phyloP scores from a whole-genome alignment of 2,329 filamentous ascomycete species.

The Elsinoe fawcettii region DNA sequence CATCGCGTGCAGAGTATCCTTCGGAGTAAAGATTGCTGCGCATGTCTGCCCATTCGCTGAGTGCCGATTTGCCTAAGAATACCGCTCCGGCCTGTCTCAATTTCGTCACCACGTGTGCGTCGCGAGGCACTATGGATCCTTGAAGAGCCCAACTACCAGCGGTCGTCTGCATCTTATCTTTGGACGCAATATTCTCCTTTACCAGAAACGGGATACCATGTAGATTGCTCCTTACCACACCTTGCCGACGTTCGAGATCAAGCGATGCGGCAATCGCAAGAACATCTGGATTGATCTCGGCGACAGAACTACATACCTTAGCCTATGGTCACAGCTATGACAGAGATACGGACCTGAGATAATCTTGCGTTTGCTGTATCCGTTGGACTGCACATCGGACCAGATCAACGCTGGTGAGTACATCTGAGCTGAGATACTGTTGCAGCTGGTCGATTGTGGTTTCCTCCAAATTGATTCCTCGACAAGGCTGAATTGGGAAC shows the following conservation, averaged over 20 bases:
- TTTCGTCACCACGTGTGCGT: slow-evolving; percentile 55
- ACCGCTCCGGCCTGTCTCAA: slow-evolving; percentile 60
- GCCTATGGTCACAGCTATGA: neutral
- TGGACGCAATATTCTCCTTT: slow-evolving; percentile 64
- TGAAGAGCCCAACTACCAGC: slow-evolving; percentile 61
- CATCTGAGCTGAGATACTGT: slow-evolving; percentile 45
- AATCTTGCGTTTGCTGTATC: slow-evolving; percentile 54
- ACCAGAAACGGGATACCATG: slow-evolving; percentile 70
- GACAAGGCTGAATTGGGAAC: slow-evolving; percentile 58
- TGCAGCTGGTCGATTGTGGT: slow-evolving; percentile 63
- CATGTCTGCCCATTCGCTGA: slow-evolving; percentile 71
- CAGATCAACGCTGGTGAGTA: slow-evolving; percentile 51
- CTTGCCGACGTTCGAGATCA: slow-evolving; percentile 53
- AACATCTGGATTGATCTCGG: slow-evolving; percentile 62
- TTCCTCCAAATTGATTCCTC: slow-evolving; percentile 56
- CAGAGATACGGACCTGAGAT: slow-evolving; percentile 49
- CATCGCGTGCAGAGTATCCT: slow-evolving; percentile 58
- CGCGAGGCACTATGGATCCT: slow-evolving; percentile 58
- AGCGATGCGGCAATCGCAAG: slow-evolving; percentile 52
- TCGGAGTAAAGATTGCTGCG: slow-evolving; percentile 59
- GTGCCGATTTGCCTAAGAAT: slow-evolving; percentile 60
- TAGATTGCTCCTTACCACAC: slow-evolving; percentile 54
- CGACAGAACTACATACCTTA: slow-evolving; percentile 35
- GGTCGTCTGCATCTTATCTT: slow-evolving; percentile 65
- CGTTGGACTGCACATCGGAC: slow-evolving; percentile 56